These are phyloP conservation scores for Aspergillus pseudoglaucus DNA, from an alignment of 2,329 filamentous ascomycete genomes.

Conservation along the genomic window DNA sequence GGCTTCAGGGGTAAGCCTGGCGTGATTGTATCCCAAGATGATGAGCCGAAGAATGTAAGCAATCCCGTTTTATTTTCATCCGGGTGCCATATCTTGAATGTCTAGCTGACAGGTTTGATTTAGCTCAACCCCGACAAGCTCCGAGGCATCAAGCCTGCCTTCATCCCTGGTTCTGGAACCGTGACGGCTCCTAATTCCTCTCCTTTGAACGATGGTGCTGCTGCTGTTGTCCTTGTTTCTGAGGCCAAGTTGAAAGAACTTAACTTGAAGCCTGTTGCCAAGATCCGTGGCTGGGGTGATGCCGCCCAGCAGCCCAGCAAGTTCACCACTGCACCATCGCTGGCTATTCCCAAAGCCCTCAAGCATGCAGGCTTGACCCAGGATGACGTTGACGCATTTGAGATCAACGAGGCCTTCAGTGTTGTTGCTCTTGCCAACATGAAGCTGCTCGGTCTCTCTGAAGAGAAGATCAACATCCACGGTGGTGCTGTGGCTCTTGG, in stretches of 20 bases:
- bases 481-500: constrained; percentile 94
- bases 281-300: constrained; percentile 96
- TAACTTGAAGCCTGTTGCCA: constrained; percentile 82
- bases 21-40: constrained; percentile 73
- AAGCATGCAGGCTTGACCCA: constrained; percentile 82
- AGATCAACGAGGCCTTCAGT: constrained; percentile 99
- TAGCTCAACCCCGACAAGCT: constrained; percentile 73
- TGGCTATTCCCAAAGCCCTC: constrained; percentile 95
- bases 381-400: constrained; percentile 80
- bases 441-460: constrained; percentile 73
- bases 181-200: constrained; percentile 96
- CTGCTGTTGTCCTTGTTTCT: constrained; percentile 86
- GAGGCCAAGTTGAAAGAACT: constrained; percentile 92
- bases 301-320: constrained; percentile 85
- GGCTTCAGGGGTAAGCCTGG: constrained; percentile 86
- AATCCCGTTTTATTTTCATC: not conserved
- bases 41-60: constrained; percentile 84
- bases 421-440: constrained; percentile 95
- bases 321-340: constrained; percentile 88
- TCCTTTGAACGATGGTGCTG: constrained; percentile 89
- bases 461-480: constrained; percentile 89
- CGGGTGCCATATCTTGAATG: not conserved
- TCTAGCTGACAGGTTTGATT: constrained; percentile 3
- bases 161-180: constrained; percentile 69
- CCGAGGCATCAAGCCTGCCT: constrained; percentile 75